Evolutionary conservation across 768 basidiomycete species (phyloP).

Genomic region (Suillus clintonianus): DNA sequence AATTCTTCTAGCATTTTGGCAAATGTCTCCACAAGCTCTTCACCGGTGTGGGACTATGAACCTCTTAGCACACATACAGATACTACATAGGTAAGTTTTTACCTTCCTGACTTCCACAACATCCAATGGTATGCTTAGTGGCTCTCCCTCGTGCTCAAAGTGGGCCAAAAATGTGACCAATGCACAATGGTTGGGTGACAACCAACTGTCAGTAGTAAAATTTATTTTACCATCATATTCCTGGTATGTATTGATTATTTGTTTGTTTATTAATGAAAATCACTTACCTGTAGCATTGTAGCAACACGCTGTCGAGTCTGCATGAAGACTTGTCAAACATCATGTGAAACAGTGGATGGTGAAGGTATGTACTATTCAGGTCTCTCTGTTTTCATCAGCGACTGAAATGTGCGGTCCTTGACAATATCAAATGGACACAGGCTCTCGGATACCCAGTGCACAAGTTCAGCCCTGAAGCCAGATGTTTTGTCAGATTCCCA

Average conservation of each 20-base stretch:
- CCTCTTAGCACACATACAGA: background rate
- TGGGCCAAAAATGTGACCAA: conserved; percentile 22
- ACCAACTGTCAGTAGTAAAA: conserved; percentile 23
- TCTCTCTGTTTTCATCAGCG: too few relatives aligned
- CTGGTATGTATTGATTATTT: conserved; percentile 6
- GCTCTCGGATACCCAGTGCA: too few relatives aligned
- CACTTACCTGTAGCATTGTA: too few relatives aligned
- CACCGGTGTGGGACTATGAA: conserved; percentile 18
- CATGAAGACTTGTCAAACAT: too few relatives aligned
- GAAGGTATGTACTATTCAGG: too few relatives aligned
- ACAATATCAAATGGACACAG: too few relatives aligned
- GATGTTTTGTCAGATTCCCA: too few relatives aligned
- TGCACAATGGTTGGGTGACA: conserved; percentile 27
- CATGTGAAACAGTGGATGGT: too few relatives aligned
- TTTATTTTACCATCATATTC: conserved; percentile 1
- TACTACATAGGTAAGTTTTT: background rate
- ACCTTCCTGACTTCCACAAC: conserved; percentile 24
- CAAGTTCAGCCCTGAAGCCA: conserved; percentile 11
- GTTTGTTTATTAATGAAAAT: conserved; percentile 23
- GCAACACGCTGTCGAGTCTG: too few relatives aligned
- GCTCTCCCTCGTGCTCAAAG: conserved; percentile 15
- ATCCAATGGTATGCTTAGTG: conserved; percentile 18
- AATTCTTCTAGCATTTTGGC: conserved; percentile 20
- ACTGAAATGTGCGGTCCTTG: too few relatives aligned
- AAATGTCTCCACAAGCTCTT: conserved; percentile 17